Base-by-base conservation (phyloP, 371 early-diverging fungal species). In the Mycotypha africana region DNA sequence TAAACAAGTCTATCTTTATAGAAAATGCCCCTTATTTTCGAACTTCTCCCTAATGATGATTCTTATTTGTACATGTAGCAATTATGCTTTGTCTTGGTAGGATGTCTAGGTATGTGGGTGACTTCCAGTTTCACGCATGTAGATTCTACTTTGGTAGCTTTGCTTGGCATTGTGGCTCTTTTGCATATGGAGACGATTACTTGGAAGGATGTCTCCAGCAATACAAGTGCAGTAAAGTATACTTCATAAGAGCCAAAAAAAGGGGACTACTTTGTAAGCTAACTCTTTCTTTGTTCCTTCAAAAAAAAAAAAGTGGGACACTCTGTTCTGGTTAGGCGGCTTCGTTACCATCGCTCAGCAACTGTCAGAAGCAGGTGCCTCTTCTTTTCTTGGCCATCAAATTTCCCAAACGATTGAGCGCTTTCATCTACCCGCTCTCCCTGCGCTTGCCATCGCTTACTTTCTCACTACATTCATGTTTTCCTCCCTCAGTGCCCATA, bases 231-330 rank as follows among this genome's bases (percentile, higher is more conserved):
- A 25, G 72, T 71, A 65, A 62, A 57, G 51, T 11, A n/a, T n/a
- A n/a, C n/a, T n/a, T n/a, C n/a, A n/a, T n/a, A n/a, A n/a, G n/a
- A n/a, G n/a, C n/a, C n/a, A n/a, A n/a, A n/a, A n/a, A n/a, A n/a
- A n/a, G n/a, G n/a, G n/a, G n/a, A n/a, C n/a, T n/a, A n/a, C n/a
- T n/a, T n/a, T n/a, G n/a, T n/a, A n/a, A n/a, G n/a, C n/a, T n/a
- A n/a, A n/a, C n/a, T n/a, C n/a, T n/a, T n/a, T n/a, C n/a, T n/a
- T n/a, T n/a, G n/a, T n/a, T n/a, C n/a, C n/a, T n/a, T n/a, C n/a
- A n/a, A n/a, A n/a, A n/a, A n/a, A n/a, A n/a, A n/a, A n/a, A 20
- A 42, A 73, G 76, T 90, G 91, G 91, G 91, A 91, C 47, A 79
- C 86, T 0, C 72, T 85, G 32, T 88, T 85, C 51, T 91, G 91